phyloP scores from a whole-genome alignment of 305 asterid species.

The Nicotiana rustica region DNA sequence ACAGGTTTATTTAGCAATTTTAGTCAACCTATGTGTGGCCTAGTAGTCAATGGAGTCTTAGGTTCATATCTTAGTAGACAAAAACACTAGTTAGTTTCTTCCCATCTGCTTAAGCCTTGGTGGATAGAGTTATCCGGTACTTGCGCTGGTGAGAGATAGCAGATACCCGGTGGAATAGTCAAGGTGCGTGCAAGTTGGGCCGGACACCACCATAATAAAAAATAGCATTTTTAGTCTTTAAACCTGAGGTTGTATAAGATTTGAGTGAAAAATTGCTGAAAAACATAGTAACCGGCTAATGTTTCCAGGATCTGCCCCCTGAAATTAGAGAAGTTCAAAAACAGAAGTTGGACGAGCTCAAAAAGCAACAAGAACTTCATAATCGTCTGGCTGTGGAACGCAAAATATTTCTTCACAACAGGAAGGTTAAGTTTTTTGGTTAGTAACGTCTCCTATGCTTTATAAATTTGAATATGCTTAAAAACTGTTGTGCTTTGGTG shows the following conservation, averaged over 20 bases:
- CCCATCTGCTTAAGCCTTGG: too few relatives aligned
- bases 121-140: too few relatives aligned
- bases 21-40: neutral
- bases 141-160: too few relatives aligned
- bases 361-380: conserved; percentile 78
- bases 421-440: conserved; percentile 89
- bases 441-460: conserved; percentile 37
- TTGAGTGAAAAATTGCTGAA: neutral
- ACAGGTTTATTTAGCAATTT: neutral
- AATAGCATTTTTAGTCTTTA: neutral
- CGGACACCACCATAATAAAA: too few relatives aligned
- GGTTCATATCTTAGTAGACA: too few relatives aligned
- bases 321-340: conserved; percentile 76
- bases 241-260: neutral
- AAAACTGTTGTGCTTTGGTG: neutral
- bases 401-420: conserved; percentile 69
- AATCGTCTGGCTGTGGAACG: conserved; percentile 80
- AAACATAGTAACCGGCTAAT: conserved; percentile 5
- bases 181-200: too few relatives aligned
- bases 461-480: conserved; percentile 25
- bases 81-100: too few relatives aligned
- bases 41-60: too few relatives aligned
- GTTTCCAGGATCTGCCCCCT: conserved; percentile 72
- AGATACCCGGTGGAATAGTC: too few relatives aligned
- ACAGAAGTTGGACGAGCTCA: conserved; percentile 84